phyloP scores from a whole-genome alignment of 148 eudicot genomes.

The Oxyria digyna region DNA sequence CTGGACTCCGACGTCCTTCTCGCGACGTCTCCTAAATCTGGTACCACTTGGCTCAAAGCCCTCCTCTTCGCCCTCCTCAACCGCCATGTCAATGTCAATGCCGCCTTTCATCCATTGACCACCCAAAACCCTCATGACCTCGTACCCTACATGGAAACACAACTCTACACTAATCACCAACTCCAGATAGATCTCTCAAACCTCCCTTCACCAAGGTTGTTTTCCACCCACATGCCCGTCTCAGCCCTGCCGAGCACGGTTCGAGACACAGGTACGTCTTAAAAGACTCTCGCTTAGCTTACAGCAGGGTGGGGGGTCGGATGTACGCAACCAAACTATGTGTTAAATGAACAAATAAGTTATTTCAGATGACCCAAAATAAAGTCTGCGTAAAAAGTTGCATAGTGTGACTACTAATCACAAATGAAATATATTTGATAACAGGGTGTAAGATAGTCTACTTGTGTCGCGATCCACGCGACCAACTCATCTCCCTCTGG shows the following conservation, averaged over 20 bases:
- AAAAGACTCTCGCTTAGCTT: no score
- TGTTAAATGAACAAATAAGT: no score
- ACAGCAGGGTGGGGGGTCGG: no score
- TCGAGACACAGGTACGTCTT: neutral
- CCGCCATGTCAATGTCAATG: neutral
- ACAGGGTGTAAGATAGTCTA: no score
- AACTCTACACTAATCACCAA: neutral
- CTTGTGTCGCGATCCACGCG: constrained; percentile 17
- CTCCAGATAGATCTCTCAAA: no score
- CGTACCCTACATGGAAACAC: constrained; percentile 4
- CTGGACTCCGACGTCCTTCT: constrained; percentile 5
- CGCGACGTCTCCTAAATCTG: constrained; percentile 7
- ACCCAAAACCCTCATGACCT: constrained; percentile 16
- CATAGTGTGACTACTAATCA: no score
- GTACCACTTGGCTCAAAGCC: constrained; percentile 19
- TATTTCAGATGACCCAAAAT: no score
- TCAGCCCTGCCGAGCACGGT: neutral
- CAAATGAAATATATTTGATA: constrained; percentile 12
- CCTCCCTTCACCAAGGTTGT: constrained; percentile 5
- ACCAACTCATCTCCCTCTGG: constrained; percentile 15
- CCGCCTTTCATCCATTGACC: neutral
- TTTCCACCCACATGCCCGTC: constrained; percentile 14
- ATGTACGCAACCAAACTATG: no score
- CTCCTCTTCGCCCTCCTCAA: neutral
- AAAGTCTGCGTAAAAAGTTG: no score